Evolutionary conservation across 495 filamentous ascomycete genomes (phyloP).

Genomic region (Penicillium robsamsonii): DNA sequence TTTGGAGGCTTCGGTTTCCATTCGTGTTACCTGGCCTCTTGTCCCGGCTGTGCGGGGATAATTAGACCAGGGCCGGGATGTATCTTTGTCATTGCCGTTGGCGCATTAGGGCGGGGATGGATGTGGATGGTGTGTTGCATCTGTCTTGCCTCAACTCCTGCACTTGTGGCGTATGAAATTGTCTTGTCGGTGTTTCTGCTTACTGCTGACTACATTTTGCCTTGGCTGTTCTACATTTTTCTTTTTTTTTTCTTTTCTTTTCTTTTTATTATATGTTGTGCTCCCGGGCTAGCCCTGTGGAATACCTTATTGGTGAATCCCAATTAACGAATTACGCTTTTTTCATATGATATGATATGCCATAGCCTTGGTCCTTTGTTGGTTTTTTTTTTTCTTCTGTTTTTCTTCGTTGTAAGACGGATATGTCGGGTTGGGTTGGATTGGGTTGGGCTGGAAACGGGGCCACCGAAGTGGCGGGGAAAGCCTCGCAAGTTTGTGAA

Average conservation of each 20-base stretch:
- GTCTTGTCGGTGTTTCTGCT: constrained; percentile 5
- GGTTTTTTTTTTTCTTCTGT: neutral
- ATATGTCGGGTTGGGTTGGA: neutral
- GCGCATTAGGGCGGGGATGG: constrained; percentile 14
- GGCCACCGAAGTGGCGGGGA: neutral
- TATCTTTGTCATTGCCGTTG: constrained; percentile 3
- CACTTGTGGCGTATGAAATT: constrained; percentile 18
- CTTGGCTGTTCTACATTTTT: neutral
- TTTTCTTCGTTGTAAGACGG: neutral
- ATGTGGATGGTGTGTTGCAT: constrained; percentile 14
- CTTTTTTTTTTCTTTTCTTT: constrained; percentile 3
- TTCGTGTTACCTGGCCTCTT: neutral
- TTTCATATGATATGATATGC: constrained; percentile 12
- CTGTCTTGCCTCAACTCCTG: constrained; percentile 1
- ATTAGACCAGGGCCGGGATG: neutral
- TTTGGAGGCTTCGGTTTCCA: neutral
- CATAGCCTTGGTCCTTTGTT: neutral
- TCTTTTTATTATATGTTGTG: neutral
- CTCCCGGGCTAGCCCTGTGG: constrained; percentile 11
- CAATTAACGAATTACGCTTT: constrained; percentile 16
- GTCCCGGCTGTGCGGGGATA: neutral
- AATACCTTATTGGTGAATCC: constrained; percentile 1
- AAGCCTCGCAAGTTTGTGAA: neutral
- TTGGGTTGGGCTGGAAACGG: neutral
- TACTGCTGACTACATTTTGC: neutral